A percentile compares a stretch with the other conserved stretches of the same genome.
These are phyloP conservation scores for Mortierella sp. DNA, from an alignment of 371 early-diverging fungal species.

Conservation along the genomic window DNA sequence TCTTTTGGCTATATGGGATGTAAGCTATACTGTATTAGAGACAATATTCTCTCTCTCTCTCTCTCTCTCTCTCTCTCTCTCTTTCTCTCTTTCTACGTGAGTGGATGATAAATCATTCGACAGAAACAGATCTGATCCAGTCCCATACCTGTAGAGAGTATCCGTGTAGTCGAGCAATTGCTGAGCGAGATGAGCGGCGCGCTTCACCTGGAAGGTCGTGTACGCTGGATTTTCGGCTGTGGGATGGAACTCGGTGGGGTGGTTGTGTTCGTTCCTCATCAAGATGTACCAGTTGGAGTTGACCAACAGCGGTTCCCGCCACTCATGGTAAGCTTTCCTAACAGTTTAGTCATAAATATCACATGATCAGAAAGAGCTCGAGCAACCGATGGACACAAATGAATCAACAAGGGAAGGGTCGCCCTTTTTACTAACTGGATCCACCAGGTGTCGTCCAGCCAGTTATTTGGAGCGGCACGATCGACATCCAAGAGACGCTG, in stretches of 20 bases:
- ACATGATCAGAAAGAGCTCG: too few relatives aligned
- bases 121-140: too few relatives aligned
- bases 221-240: constrained; percentile 58
- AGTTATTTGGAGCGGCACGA: constrained; percentile 73
- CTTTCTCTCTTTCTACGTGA: too few relatives aligned
- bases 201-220: constrained; percentile 82
- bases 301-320: constrained; percentile 88
- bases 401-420: too few relatives aligned
- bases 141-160: constrained; percentile 71
- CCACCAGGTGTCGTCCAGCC: constrained; percentile 96
- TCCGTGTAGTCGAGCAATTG: constrained; percentile 80
- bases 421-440: constrained; percentile 53
- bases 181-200: constrained; percentile 85
- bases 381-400: too few relatives aligned
- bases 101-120: too few relatives aligned
- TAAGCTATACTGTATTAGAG: neutral
- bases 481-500: constrained; percentile 71
- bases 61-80: too few relatives aligned
- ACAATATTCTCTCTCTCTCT: neutral
- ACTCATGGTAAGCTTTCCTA: constrained; percentile 85
- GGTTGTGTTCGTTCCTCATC: constrained; percentile 73
- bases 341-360: neutral
- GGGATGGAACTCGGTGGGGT: constrained; percentile 64
- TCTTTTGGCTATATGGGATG: constrained; percentile 46
- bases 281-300: constrained; percentile 92